Evolutionary conservation across 805 yeast species (phyloP).

Genomic region (Saccharomycopsis guyanensis): DNA sequence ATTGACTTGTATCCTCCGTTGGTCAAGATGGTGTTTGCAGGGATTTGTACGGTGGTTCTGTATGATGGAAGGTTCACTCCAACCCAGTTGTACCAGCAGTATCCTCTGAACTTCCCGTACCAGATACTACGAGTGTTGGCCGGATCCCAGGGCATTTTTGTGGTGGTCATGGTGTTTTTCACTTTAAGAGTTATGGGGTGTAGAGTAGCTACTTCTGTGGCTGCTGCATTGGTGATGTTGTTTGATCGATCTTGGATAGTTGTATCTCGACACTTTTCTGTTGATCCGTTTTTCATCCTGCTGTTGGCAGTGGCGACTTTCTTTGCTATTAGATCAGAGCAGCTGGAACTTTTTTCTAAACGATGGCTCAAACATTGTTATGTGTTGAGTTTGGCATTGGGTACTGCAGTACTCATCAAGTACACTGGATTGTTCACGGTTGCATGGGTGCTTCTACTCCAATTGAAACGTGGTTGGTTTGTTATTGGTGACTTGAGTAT

Average conservation of each 20-base stretch:
- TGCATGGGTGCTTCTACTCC: conserved; percentile 50
- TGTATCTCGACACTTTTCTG: conserved; percentile 47
- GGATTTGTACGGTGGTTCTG: conserved; percentile 36
- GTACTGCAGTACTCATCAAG: conserved; percentile 52
- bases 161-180: conserved; percentile 45
- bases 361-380: conserved; percentile 48
- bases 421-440: conserved; percentile 65
- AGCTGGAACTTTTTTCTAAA: conserved; percentile 36
- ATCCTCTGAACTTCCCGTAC: conserved; percentile 35
- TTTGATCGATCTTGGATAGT: conserved; percentile 62
- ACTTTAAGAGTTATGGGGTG: conserved; percentile 51
- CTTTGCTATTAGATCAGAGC: conserved; percentile 37
- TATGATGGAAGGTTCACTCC: conserved; percentile 24
- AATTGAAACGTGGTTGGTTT: conserved; percentile 53
- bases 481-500: conserved; percentile 59
- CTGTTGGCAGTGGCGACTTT: conserved; percentile 28
- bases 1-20: conserved; percentile 72
- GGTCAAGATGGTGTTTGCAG: conserved; percentile 47
- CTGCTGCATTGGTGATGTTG: conserved; percentile 44
- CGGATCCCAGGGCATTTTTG: conserved; percentile 45
- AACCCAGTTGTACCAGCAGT: background rate
- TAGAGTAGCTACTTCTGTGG: conserved; percentile 40
- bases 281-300: conserved; percentile 37
- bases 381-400: conserved; percentile 46
- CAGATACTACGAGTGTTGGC: conserved; percentile 51